phyloP scores from a whole-genome alignment of 164 flowering plant species.

The Saururus chinensis region DNA sequence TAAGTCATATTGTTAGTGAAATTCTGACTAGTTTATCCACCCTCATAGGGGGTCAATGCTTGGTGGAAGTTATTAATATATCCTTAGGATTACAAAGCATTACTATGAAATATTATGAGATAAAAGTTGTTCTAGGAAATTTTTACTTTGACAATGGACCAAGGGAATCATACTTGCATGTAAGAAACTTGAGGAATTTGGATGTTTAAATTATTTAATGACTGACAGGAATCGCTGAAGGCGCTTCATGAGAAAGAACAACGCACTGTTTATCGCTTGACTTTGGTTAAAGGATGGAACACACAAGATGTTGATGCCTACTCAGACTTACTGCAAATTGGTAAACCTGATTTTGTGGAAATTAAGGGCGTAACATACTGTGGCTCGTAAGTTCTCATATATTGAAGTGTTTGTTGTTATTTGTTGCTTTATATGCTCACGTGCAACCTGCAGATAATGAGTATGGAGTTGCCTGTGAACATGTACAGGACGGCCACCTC shows the following conservation, averaged over 20 bases:
- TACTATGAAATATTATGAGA: no score
- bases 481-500: conserved; percentile 78
- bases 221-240: conserved; percentile 62
- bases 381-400: conserved; percentile 71
- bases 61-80: no score
- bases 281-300: conserved; percentile 98
- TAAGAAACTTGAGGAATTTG: no score
- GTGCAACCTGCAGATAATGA: no score
- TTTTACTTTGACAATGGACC: no score
- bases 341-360: conserved; percentile 89
- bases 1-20: no score
- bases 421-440: neutral
- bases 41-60: no score
- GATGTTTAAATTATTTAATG: neutral
- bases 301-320: conserved; percentile 89
- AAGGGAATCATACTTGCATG: no score
- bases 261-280: conserved; percentile 86
- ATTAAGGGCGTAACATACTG: conserved; percentile 98
- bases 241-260: conserved; percentile 78
- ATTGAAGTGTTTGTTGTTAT: neutral
- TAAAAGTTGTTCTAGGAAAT: no score
- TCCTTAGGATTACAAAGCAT: no score
- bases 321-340: conserved; percentile 56
- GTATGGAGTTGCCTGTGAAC: no score
- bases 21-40: no score